Conservation (phyloP, 192 early-diverging fungal species). For the Podochytrium sp. region DNA sequence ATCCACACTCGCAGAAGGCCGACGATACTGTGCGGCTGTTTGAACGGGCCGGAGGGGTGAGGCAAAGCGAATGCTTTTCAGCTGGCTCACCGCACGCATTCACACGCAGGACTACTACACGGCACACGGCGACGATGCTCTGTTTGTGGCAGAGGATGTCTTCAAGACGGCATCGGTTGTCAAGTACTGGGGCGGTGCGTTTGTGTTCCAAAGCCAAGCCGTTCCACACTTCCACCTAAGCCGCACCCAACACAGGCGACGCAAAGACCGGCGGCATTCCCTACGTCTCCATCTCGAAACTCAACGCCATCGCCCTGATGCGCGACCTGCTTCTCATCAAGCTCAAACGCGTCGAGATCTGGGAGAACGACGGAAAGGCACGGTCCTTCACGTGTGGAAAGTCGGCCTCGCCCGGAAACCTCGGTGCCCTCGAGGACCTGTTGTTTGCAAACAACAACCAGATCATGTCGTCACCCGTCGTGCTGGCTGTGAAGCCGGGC, state of each 20-base stretch:
- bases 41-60: conserved; percentile 66
- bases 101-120: conserved; percentile 80
- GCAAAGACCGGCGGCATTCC: conserved; percentile 62
- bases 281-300: conserved; percentile 78
- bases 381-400: conserved; percentile 24
- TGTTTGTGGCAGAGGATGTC: conserved; percentile 81
- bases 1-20: conserved; percentile 39
- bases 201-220: background rate
- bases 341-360: conserved; percentile 85
- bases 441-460: conserved; percentile 74
- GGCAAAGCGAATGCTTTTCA: conserved; percentile 7
- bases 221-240: too few species aligned
- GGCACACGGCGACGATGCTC: conserved; percentile 86
- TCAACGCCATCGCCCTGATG: conserved; percentile 77
- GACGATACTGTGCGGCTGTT: conserved; percentile 72
- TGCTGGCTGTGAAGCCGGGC: conserved; percentile 74
- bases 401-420: conserved; percentile 94
- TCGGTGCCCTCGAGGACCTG: conserved; percentile 89
- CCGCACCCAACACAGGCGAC: conserved; percentile 34
- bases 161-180: conserved; percentile 92
- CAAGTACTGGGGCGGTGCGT: conserved; percentile 79
- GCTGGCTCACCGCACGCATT: background rate
- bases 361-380: conserved; percentile 51
- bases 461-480: conserved; percentile 76
- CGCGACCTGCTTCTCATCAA: conserved; percentile 76